Evolutionary conservation across 345 rosid species (phyloP).

Genomic region (sweet orange (Citrus sinensis)): DNA sequence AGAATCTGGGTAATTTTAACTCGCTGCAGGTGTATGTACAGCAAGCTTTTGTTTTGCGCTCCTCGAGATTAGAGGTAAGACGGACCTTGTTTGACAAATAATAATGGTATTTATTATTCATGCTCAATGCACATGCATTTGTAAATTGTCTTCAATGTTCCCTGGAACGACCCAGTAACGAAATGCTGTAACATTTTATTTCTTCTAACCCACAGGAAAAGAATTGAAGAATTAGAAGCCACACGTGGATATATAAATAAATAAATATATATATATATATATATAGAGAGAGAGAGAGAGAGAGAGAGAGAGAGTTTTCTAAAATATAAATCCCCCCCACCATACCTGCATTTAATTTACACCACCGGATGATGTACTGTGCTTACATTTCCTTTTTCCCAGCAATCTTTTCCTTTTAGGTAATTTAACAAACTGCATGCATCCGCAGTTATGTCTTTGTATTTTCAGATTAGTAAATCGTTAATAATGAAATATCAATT

Average conservation of each 20-base stretch:
- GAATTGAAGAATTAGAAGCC: slow-evolving; percentile 1
- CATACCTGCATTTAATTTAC: background rate
- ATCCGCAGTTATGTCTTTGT: background rate
- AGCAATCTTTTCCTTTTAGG: background rate
- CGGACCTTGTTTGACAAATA: background rate
- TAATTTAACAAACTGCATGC: background rate
- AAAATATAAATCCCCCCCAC: too few species aligned
- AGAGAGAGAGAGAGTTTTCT: too few species aligned
- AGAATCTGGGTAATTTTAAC: background rate
- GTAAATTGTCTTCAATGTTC: background rate
- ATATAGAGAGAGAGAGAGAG: too few species aligned
- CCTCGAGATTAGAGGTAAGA: background rate
- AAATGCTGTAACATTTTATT: too few species aligned
- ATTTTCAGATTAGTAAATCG: background rate
- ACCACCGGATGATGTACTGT: background rate
- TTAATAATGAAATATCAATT: too few species aligned
- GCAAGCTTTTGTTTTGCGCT: background rate
- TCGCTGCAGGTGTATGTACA: too few species aligned
- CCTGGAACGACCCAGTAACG: background rate
- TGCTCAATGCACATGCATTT: background rate
- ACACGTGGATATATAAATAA: background rate
- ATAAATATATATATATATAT: too few species aligned
- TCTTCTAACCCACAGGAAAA: background rate
- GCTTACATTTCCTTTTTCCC: background rate
- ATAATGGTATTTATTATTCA: background rate